Conservation (phyloP, 768 basidiomycete species). For the Pholiota microspora region DNA sequence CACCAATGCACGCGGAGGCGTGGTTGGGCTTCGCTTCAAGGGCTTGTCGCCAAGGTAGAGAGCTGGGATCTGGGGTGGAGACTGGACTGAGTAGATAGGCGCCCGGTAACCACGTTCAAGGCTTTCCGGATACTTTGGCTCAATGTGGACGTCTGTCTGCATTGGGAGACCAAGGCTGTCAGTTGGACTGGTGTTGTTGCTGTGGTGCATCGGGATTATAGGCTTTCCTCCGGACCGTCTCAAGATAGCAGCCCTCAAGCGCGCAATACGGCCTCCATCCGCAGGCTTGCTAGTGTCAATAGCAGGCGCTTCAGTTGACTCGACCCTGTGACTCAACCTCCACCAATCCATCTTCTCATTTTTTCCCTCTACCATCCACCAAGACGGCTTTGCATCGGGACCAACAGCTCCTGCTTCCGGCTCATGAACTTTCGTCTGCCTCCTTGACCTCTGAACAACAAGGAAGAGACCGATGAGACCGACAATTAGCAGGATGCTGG, state of each 20-base stretch:
- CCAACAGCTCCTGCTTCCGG: slow-evolving; percentile 23
- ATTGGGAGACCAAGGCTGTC: slow-evolving; percentile 27
- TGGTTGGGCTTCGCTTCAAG: slow-evolving; percentile 13
- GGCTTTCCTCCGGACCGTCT: slow-evolving; percentile 15
- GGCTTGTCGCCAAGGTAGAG: slow-evolving; percentile 14
- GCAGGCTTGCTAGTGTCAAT: slow-evolving; percentile 2
- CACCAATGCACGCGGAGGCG: slow-evolving; percentile 26
- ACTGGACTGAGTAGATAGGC: slow-evolving; percentile 22
- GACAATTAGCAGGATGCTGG: slow-evolving; percentile 21
- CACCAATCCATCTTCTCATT: slow-evolving; percentile 28
- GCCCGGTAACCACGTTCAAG: slow-evolving; percentile 31
- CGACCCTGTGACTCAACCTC: slow-evolving; percentile 19
- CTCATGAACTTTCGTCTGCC: slow-evolving; percentile 19
- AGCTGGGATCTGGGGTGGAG: slow-evolving; percentile 19
- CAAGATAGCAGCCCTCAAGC: slow-evolving; percentile 23
- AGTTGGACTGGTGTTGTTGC: slow-evolving; percentile 17
- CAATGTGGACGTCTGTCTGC: slow-evolving; percentile 24
- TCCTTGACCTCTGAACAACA: slow-evolving; percentile 9
- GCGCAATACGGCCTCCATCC: slow-evolving; percentile 18
- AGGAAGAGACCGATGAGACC: slow-evolving; percentile 23
- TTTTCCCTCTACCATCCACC: slow-evolving; percentile 28
- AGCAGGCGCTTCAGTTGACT: slow-evolving; percentile 7
- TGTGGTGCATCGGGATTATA: slow-evolving; percentile 13
- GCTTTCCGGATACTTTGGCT: slow-evolving; percentile 34
- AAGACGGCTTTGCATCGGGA: slow-evolving; percentile 19